Conservation (phyloP, 345 rosid species). For the Populus pruinosa region DNA sequence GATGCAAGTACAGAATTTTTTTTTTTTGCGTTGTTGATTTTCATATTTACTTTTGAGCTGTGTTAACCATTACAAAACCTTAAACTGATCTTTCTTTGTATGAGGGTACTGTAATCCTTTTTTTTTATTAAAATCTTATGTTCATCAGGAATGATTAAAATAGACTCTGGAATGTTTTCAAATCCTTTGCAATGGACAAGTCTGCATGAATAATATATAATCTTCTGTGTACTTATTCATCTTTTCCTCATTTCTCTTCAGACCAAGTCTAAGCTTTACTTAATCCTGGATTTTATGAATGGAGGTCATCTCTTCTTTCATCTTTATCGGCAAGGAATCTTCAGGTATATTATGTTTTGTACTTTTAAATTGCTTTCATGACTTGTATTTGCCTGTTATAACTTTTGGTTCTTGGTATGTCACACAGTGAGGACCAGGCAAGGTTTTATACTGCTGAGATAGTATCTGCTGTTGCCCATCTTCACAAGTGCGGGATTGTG, state of each 20-base stretch:
- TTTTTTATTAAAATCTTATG: no score
- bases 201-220: not conserved
- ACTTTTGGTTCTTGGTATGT: constrained; percentile 10
- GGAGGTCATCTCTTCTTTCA: constrained; percentile 83
- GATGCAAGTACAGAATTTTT: no score
- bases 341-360: constrained; percentile 39
- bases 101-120: not conserved
- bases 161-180: not conserved
- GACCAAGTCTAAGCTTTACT: constrained; percentile 69
- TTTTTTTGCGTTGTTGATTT: not conserved
- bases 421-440: constrained; percentile 69
- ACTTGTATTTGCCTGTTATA: constrained; percentile 10
- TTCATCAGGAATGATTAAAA: not conserved
- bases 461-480: constrained; percentile 72
- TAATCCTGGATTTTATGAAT: constrained; percentile 69
- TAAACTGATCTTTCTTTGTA: not conserved
- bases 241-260: constrained; percentile 21
- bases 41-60: not conserved
- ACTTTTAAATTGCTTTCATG: not conserved
- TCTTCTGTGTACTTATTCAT: not conserved
- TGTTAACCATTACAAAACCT: not conserved
- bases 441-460: constrained; percentile 71
- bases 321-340: constrained; percentile 60
- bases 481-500: constrained; percentile 59
- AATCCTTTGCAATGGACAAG: not conserved